These are phyloP conservation scores for Epichloe gansuensis DNA, from an alignment of 2,329 filamentous ascomycete species.

Conservation along the genomic window DNA sequence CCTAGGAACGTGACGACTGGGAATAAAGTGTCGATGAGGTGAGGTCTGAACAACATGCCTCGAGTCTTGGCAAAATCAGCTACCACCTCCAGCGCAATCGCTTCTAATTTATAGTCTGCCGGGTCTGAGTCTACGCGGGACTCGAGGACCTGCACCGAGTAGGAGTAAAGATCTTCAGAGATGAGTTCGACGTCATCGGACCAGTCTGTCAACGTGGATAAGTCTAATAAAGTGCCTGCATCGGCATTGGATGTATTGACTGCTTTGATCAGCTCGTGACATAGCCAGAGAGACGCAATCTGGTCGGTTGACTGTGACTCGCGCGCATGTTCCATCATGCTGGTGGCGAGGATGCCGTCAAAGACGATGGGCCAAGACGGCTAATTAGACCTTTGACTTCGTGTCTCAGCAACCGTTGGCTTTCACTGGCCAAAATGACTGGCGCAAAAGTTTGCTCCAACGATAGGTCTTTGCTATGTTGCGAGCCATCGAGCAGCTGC, in stretches of 20 bases:
- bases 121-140: slow-evolving; percentile 36
- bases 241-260: slow-evolving; percentile 38
- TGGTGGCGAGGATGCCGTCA: slow-evolving; percentile 49
- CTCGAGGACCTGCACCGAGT: slow-evolving; percentile 51
- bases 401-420: slow-evolving; percentile 49
- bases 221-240: slow-evolving; percentile 55
- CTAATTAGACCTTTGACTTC: slow-evolving; percentile 47
- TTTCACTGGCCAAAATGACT: slow-evolving; percentile 50
- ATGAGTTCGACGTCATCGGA: slow-evolving; percentile 33
- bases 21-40: slow-evolving; percentile 85
- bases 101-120: slow-evolving; percentile 59
- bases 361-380: slow-evolving; percentile 43
- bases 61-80: slow-evolving; percentile 62
- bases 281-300: slow-evolving; percentile 69
- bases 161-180: slow-evolving; percentile 56
- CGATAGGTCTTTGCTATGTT: slow-evolving; percentile 7
- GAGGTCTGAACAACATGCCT: slow-evolving; percentile 59
- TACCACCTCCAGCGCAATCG: slow-evolving; percentile 69
- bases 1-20: slow-evolving; percentile 83
- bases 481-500: slow-evolving; percentile 16
- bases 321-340: slow-evolving; percentile 52
- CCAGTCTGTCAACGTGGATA: slow-evolving; percentile 25
- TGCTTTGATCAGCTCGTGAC: slow-evolving; percentile 57
- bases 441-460: slow-evolving; percentile 37
- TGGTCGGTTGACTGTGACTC: slow-evolving; percentile 45